Evolutionary conservation across 1,139 yeast genomes (phyloP).

Genomic region (Kazachstania sp.): DNA sequence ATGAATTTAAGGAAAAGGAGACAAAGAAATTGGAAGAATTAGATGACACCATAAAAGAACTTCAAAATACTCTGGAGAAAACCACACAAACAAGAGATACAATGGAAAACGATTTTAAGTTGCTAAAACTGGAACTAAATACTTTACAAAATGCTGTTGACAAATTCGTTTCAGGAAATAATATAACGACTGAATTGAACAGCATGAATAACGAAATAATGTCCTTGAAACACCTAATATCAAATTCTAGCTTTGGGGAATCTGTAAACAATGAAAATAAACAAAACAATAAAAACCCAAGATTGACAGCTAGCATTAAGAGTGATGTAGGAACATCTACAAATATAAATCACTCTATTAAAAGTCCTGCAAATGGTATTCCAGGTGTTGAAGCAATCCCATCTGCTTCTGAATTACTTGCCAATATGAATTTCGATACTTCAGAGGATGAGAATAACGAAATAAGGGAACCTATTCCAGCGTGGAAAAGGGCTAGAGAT

Average conservation of each 20-base stretch:
- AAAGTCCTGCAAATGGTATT: slow-evolving; percentile 12
- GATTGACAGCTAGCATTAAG: background rate
- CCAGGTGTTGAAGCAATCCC: slow-evolving; percentile 39
- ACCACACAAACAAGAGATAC: slow-evolving; percentile 63
- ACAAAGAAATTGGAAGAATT: slow-evolving; percentile 56
- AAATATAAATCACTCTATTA: slow-evolving; percentile 3
- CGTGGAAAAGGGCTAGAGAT: slow-evolving; percentile 22
- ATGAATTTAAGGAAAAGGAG: slow-evolving; percentile 57
- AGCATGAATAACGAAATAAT: slow-evolving; percentile 55
- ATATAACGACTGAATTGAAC: slow-evolving; percentile 42
- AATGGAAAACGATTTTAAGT: slow-evolving; percentile 72
- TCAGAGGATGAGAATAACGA: slow-evolving; percentile 5
- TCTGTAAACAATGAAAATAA: slow-evolving; percentile 8
- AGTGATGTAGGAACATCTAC: slow-evolving; percentile 6
- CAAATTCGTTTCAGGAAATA: slow-evolving; percentile 52
- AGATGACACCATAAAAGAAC: slow-evolving; percentile 55
- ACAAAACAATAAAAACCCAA: slow-evolving; percentile 7
- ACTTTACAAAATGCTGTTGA: slow-evolving; percentile 64
- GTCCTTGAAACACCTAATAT: slow-evolving; percentile 59
- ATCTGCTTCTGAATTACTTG: slow-evolving; percentile 54
- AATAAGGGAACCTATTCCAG: slow-evolving; percentile 28
- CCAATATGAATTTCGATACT: slow-evolving; percentile 37
- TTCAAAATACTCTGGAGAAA: slow-evolving; percentile 57
- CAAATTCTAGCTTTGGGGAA: slow-evolving; percentile 30
- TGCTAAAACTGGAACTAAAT: slow-evolving; percentile 74